phyloP scores from a whole-genome alignment of 495 filamentous ascomycete genomes.

The Neurospora sp. region DNA sequence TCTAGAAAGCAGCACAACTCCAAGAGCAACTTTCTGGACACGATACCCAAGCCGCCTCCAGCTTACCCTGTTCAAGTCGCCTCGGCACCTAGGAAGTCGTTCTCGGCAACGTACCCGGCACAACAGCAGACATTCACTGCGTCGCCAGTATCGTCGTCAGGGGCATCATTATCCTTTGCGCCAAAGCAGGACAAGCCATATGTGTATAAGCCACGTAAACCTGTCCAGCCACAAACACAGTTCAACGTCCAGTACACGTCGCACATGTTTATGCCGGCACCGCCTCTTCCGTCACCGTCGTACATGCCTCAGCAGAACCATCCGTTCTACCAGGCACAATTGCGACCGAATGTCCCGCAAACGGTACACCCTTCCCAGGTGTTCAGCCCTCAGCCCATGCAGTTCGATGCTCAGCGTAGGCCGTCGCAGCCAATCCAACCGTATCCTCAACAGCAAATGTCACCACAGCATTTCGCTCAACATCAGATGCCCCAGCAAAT shows the following conservation, averaged over 20 bases:
- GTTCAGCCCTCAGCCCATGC: neutral
- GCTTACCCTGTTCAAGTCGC: conserved; percentile 8
- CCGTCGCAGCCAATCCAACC: neutral
- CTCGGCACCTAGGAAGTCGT: conserved; percentile 9
- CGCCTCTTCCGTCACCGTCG: conserved; percentile 5
- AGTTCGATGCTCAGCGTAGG: neutral
- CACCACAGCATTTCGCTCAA: neutral
- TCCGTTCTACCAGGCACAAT: conserved; percentile 6
- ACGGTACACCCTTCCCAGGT: neutral
- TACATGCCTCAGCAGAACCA: conserved; percentile 3
- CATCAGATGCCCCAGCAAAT: conserved; percentile 3
- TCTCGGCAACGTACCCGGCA: conserved; percentile 7
- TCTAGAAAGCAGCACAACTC: conserved; percentile 42
- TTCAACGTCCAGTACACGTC: conserved; percentile 25
- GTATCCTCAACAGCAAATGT: neutral
- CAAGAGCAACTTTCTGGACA: conserved; percentile 54
- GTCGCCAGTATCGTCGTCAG: neutral
- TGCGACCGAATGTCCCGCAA: neutral
- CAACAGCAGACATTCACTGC: neutral
- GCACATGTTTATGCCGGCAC: conserved; percentile 30
- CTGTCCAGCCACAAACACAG: conserved; percentile 21
- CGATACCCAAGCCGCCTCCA: conserved; percentile 42
- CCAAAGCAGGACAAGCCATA: conserved; percentile 38
- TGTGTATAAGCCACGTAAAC: conserved; percentile 42
- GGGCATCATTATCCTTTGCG: neutral